Conservation (phyloP, 345 rosid genomes). For the Pelargonium nanum region DNA sequence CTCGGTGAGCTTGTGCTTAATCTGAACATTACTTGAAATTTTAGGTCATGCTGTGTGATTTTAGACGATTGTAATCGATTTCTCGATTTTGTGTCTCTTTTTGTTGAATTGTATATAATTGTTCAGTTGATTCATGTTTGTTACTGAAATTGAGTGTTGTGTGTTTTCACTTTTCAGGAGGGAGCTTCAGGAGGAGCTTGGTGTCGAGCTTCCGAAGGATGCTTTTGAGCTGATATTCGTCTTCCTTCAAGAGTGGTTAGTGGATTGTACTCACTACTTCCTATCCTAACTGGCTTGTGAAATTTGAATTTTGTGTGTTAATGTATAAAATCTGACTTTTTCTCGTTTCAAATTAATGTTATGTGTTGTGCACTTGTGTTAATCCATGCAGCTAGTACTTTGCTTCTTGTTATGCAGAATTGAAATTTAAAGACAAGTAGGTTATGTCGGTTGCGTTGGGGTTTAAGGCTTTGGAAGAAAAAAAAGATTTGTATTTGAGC, state of each 20-base stretch:
- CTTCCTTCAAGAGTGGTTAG: slow-evolving; percentile 74
- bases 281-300: neutral
- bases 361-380: neutral
- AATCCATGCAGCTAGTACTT: neutral
- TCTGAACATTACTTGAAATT: neutral
- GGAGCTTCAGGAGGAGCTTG: slow-evolving; percentile 90
- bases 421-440: neutral
- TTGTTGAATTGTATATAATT: slow-evolving; percentile 4
- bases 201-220: slow-evolving; percentile 70
- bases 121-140: neutral
- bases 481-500: neutral
- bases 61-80: neutral
- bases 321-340: neutral
- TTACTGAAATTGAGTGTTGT: neutral
- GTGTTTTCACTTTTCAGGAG: slow-evolving; percentile 34
- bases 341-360: neutral
- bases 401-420: neutral
- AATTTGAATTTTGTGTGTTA: neutral
- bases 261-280: slow-evolving; percentile 1
- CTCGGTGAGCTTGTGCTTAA: slow-evolving; percentile 34
- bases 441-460: neutral
- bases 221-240: slow-evolving; percentile 72
- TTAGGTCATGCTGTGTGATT: neutral
- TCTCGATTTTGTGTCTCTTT: neutral
- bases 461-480: neutral